A percentile compares a stretch with the other conserved stretches of the same genome.
phyloP scores from a whole-genome alignment of 169 alveolate species.

The Plasmodium yoelii region DNA sequence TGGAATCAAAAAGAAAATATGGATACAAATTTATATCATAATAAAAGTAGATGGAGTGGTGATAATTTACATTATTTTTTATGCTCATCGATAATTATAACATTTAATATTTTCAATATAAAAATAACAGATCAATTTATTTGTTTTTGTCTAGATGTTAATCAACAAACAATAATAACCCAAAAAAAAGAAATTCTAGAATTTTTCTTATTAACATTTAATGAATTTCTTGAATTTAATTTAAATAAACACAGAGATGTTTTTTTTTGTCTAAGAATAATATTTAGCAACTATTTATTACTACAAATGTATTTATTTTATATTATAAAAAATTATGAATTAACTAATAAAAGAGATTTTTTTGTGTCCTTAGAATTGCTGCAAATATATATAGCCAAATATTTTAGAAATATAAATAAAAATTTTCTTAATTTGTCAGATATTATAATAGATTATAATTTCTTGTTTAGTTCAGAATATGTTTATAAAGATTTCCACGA shows the following conservation, averaged over 20 bases:
- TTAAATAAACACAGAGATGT: slow-evolving; percentile 19
- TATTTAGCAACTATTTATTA: slow-evolving; percentile 57
- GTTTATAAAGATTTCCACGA: slow-evolving; percentile 26
- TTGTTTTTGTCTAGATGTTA: slow-evolving; percentile 48
- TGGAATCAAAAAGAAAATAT: slow-evolving; percentile 49
- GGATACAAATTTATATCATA: slow-evolving; percentile 48
- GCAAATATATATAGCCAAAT: slow-evolving; percentile 47
- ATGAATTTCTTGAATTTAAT: slow-evolving; percentile 46
- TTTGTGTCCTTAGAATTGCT: slow-evolving; percentile 1
- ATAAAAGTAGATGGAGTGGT: slow-evolving; percentile 30
- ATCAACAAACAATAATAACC: slow-evolving; percentile 21
- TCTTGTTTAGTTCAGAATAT: slow-evolving; percentile 50
- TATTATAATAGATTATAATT: slow-evolving; percentile 33
- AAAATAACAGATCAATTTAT: slow-evolving; percentile 39
- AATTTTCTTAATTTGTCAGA: slow-evolving; percentile 45
- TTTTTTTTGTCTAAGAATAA: slow-evolving; percentile 25
- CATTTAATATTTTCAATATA: slow-evolving; percentile 55
- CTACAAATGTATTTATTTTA: slow-evolving; percentile 71
- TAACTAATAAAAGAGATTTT: slow-evolving; percentile 23
- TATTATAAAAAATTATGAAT: slow-evolving; percentile 24
- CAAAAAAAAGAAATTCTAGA: slow-evolving; percentile 39
- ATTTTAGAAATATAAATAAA: slow-evolving; percentile 27
- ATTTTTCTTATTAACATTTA: slow-evolving; percentile 40
- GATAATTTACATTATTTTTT: slow-evolving; percentile 51
- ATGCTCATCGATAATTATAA: slow-evolving; percentile 53